Evolutionary conservation across 257 asterid genomes (phyloP).

Genomic region (Ballota nigra): DNA sequence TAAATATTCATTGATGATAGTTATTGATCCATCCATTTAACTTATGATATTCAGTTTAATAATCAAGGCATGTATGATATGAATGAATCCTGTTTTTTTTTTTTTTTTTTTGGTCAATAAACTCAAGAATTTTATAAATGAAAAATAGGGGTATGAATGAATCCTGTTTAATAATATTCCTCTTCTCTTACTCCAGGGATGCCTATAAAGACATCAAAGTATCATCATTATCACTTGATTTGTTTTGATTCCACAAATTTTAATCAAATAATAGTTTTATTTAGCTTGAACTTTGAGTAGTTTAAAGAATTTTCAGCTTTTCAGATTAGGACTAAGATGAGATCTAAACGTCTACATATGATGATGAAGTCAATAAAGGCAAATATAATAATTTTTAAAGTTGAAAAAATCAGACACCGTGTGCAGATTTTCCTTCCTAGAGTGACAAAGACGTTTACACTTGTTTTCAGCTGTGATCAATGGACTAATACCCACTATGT

Average conservation of each 20-base stretch:
- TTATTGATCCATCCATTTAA: too few relatives aligned
- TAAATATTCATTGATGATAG: too few relatives aligned
- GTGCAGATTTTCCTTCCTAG: not conserved
- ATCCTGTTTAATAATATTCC: too few relatives aligned
- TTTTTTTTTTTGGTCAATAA: not conserved
- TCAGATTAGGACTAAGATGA: not conserved
- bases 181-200: not conserved
- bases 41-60: too few relatives aligned
- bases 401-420: not conserved
- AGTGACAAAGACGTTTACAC: not conserved
- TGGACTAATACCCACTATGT: not conserved
- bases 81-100: too few relatives aligned
- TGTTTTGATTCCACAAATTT: not conserved
- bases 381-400: not conserved
- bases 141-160: too few relatives aligned
- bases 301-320: not conserved
- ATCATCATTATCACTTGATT: not conserved
- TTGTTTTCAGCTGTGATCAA: not conserved
- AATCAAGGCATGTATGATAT: too few relatives aligned
- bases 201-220: not conserved
- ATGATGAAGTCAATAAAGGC: conserved; percentile 17
- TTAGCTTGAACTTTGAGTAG: not conserved
- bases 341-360: not conserved
- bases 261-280: not conserved
- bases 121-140: too few relatives aligned